Percentiles rank a stretch among this genome's conserved stretches.
Conservation (phyloP, 1,284 basidiomycete species). For the Anthracocystis walkeri region DNA sequence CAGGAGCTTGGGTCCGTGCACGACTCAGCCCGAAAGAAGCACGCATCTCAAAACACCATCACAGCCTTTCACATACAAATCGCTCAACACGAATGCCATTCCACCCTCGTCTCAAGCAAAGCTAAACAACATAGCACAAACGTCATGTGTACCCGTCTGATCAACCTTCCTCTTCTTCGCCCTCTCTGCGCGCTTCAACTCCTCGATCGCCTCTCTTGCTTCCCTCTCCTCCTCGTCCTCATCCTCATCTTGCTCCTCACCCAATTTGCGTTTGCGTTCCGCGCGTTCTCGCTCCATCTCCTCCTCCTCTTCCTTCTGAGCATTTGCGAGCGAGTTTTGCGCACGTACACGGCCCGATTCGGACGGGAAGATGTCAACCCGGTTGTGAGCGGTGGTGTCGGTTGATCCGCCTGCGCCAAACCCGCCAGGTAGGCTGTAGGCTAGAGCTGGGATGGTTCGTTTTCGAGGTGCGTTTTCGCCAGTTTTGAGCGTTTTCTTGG, state of each 20-base stretch:
- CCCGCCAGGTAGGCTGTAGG: conserved; percentile 38
- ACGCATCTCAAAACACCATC: not conserved
- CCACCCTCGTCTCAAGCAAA: conserved; percentile 25
- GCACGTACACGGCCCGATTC: conserved; percentile 21
- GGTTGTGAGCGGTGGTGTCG: conserved; percentile 18
- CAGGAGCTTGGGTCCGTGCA: not conserved
- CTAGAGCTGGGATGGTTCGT: conserved; percentile 20
- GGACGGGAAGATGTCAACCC: conserved; percentile 46
- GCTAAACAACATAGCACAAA: conserved; percentile 43
- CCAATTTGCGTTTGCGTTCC: conserved; percentile 33
- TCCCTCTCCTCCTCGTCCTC: conserved; percentile 42
- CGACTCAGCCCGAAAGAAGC: not conserved
- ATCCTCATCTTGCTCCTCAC: conserved; percentile 21
- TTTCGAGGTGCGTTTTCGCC: not conserved
- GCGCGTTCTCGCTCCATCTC: conserved; percentile 27
- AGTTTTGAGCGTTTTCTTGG: conserved; percentile 76
- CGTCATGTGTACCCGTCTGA: conserved; percentile 42
- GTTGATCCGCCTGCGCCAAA: conserved; percentile 41
- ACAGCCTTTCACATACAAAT: not conserved
- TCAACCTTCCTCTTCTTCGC: conserved; percentile 49
- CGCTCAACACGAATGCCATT: not conserved
- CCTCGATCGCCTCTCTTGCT: conserved; percentile 45
- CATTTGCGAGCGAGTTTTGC: conserved; percentile 14
- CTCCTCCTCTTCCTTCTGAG: conserved; percentile 32
- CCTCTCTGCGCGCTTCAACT: conserved; percentile 40